Conservation (phyloP, 2,329 filamentous ascomycete species). For the Fusarium sororula region DNA sequence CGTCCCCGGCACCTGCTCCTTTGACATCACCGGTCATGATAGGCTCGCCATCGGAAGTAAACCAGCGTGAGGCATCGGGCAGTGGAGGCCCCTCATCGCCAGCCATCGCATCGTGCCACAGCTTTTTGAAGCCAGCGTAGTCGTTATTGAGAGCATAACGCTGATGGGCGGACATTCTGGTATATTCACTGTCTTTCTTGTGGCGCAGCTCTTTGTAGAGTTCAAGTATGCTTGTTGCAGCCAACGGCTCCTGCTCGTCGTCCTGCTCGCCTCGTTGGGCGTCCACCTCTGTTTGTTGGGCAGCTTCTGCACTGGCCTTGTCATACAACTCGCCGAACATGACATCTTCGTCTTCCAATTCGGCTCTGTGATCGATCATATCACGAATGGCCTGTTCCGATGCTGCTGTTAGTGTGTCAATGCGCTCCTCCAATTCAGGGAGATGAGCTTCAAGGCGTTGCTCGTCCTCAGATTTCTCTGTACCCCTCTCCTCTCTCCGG, state of each 20-base stretch:
- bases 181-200: conserved; percentile 55
- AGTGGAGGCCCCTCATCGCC: conserved; percentile 60
- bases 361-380: conserved; percentile 59
- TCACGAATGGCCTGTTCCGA: conserved; percentile 59
- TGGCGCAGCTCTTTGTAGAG: conserved; percentile 50
- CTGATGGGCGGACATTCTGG: conserved; percentile 51
- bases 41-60: conserved; percentile 57
- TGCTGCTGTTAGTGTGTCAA: conserved; percentile 54
- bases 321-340: conserved; percentile 51
- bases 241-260: conserved; percentile 37
- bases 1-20: conserved; percentile 47
- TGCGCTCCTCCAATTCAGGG: conserved; percentile 50
- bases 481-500: conserved; percentile 51
- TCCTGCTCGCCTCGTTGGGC: conserved; percentile 33
- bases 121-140: conserved; percentile 66
- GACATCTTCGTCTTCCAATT: conserved; percentile 58
- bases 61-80: conserved; percentile 65
- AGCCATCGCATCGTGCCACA: conserved; percentile 64
- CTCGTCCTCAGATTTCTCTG: conserved; percentile 49
- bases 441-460: conserved; percentile 52
- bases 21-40: conserved; percentile 44
- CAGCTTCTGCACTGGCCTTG: conserved; percentile 34
- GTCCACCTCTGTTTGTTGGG: conserved; percentile 11
- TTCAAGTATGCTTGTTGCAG: conserved; percentile 41
- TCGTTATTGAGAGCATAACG: conserved; percentile 67